Conservation (phyloP, 73 alveolate species). For the Paramecium pentaurelia region DNA sequence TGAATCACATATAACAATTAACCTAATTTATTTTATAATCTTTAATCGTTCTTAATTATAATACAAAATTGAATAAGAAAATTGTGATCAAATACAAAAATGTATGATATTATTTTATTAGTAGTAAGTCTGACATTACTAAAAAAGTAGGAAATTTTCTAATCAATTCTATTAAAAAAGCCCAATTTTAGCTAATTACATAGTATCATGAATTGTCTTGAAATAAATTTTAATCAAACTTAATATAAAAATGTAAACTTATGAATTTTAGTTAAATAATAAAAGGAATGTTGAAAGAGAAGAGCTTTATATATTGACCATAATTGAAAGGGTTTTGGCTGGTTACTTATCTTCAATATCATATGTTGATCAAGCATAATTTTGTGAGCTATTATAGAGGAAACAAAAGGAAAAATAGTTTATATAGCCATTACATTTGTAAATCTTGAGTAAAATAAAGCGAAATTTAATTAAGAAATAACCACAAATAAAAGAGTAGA, state of each 20-base stretch:
- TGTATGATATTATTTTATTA: too few relatives aligned
- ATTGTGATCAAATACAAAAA: too few relatives aligned
- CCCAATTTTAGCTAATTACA: neutral
- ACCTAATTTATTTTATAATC: too few relatives aligned
- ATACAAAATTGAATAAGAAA: too few relatives aligned
- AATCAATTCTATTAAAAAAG: neutral
- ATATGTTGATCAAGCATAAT: neutral
- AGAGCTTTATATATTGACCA: neutral
- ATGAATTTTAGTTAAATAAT: neutral
- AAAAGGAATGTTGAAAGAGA: conserved; percentile 17
- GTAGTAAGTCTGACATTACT: too few relatives aligned
- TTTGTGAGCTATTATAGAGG: neutral
- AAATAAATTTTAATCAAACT: neutral
- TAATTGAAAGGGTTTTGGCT: neutral
- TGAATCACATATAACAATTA: too few relatives aligned
- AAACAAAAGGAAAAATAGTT: neutral
- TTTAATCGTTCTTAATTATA: too few relatives aligned
- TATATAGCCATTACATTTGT: neutral
- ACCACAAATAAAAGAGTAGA: neutral
- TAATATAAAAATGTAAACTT: neutral
- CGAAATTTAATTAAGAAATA: neutral
- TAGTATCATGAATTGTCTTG: neutral
- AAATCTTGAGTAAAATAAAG: neutral
- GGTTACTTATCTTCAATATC: neutral
- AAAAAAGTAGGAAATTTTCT: neutral